Base-by-base conservation (phyloP, 805 yeast genomes). In the Hanseniaspora guilliermondii region DNA sequence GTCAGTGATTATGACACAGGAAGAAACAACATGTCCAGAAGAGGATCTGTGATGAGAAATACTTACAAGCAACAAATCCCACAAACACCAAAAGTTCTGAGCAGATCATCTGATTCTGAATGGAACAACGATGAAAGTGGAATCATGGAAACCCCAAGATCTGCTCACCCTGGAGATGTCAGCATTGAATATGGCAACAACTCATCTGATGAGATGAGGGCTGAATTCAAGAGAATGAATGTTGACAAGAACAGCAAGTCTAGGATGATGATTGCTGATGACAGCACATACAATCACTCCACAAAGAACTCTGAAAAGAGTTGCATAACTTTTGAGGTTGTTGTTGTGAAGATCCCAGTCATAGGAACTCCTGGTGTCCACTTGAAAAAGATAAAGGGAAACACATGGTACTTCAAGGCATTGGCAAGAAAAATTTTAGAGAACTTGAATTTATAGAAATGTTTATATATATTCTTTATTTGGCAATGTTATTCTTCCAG, bases 321-420 rank as follows among this genome's bases (percentile, higher is more conserved):
- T 11, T 36, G 27, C 24, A 40, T 91, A 63, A 81, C 84, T 63
- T 89, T 89, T 68, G 97, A 91, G 65, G 85, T 91, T 58, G 88
- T 85, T 65, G 81, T 89, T 58, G 97, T 89, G 40, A 88, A 88
- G 65, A 94, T 89, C 47, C 95, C 96, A 46, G 75, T 89, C 60
- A 85, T 89, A 53, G 87, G 94, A 4, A 73, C 91, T 57, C 88
- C 85, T 60, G 97, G 97, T 68, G 89, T 89, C 47, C 97, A 91
- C 67, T 88, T 89, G 73, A 91, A 91, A 74, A 89, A 89, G 66
- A 76, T 89, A 32, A 76, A 85, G 56, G 97, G 97, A 63, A 88
- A 91, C 66, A 87, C 96, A 1, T 89, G 97, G 97, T 79, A 84
- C 70, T 89, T 89, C 70, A 89, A 91, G 72, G 82, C 88, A 9